A percentile compares a stretch with the other conserved stretches of the same genome.
Conservation (phyloP, 176 grass and related monocot species). For the Bromus sterilis region DNA sequence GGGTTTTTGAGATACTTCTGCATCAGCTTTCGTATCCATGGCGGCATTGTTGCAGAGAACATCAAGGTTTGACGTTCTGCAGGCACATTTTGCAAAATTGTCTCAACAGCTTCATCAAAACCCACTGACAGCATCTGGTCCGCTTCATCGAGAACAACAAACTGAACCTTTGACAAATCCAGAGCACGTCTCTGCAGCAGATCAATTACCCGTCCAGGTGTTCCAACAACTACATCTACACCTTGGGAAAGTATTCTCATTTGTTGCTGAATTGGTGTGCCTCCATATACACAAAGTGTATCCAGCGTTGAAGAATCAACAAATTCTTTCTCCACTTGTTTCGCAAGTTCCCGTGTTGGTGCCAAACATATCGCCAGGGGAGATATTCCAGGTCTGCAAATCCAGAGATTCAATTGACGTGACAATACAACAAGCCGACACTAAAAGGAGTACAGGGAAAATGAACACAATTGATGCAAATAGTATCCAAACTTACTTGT, state of each 20-base stretch:
- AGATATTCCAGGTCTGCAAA: constrained; percentile 45
- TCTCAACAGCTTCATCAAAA: constrained; percentile 89
- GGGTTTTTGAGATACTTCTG: constrained; percentile 69
- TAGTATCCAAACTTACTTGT: constrained; percentile 47
- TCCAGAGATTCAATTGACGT: neutral
- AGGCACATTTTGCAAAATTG: constrained; percentile 69
- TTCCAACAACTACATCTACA: constrained; percentile 90
- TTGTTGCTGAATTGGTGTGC: constrained; percentile 75
- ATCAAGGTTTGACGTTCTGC: constrained; percentile 70
- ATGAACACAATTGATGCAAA: neutral
- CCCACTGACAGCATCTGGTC: constrained; percentile 98
- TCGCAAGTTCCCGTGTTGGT: constrained; percentile 93
- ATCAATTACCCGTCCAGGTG: constrained; percentile 90
- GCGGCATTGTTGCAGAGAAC: constrained; percentile 98
- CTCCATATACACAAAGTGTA: constrained; percentile 89
- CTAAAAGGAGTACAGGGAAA: neutral
- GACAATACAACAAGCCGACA: neutral
- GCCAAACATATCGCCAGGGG: constrained; percentile 87
- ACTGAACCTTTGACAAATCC: constrained; percentile 54
- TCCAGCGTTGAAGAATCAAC: constrained; percentile 58
- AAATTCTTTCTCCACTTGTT: constrained; percentile 98
- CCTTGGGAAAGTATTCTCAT: constrained; percentile 61
- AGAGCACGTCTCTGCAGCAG: constrained; percentile 71
- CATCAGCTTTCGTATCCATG: constrained; percentile 84
- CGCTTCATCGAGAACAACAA: constrained; percentile 96